Conservation (phyloP, 2,329 filamentous ascomycete species). For the Sclerotinia sclerotiorum region DNA sequence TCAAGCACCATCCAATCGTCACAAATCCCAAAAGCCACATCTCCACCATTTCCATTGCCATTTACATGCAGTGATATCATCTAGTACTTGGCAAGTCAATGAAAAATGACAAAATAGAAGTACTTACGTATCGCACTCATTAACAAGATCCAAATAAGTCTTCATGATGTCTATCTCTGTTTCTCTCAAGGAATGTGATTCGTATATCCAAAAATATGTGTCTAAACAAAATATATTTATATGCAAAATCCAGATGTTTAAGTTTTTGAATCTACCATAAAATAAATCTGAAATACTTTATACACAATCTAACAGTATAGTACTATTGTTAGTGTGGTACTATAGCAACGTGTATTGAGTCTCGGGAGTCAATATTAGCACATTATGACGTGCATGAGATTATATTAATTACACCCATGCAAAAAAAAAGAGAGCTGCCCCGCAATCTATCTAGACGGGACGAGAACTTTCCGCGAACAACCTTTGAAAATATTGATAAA, state of each 20-base stretch:
- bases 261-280: not conserved
- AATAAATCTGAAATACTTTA: not conserved
- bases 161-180: constrained; percentile 30
- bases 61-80: not conserved
- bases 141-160: constrained; percentile 53
- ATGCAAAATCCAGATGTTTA: not conserved
- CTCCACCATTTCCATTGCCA: not conserved
- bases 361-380: constrained; percentile 7
- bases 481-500: not conserved
- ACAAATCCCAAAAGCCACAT: not conserved
- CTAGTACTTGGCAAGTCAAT: not conserved
- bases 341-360: constrained; percentile 4
- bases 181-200: not conserved
- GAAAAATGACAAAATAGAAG: not conserved
- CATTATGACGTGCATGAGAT: not conserved
- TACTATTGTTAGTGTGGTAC: not conserved
- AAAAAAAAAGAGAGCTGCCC: not conserved
- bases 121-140: constrained; percentile 56
- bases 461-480: constrained; percentile 13
- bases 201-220: not conserved
- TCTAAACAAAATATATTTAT: not conserved
- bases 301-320: not conserved
- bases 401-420: not conserved
- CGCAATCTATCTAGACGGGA: not conserved
- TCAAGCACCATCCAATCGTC: not conserved